These are phyloP conservation scores for Tulasnella sp. DNA, from an alignment of 768 basidiomycete species.

Conservation along the genomic window DNA sequence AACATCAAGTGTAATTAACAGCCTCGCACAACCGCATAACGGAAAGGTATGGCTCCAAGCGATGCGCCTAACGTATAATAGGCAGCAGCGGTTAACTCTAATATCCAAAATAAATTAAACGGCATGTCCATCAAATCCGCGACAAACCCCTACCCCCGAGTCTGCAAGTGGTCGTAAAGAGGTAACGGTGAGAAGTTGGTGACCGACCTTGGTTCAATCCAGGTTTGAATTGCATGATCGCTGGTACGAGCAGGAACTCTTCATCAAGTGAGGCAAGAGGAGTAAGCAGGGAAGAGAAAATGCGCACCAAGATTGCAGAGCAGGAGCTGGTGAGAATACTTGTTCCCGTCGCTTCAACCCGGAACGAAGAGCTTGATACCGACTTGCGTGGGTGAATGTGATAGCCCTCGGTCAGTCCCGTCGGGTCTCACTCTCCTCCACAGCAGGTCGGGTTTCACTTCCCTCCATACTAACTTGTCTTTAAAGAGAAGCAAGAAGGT, in stretches of 20 bases:
- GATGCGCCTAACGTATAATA: too few relatives aligned
- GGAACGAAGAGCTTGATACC: constrained; percentile 87
- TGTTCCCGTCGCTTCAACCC: constrained; percentile 79
- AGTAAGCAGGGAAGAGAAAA: neutral
- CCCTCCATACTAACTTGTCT: constrained; percentile 38
- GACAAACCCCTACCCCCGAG: too few relatives aligned
- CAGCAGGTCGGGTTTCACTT: constrained; percentile 37
- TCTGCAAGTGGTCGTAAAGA: too few relatives aligned
- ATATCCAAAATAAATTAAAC: too few relatives aligned
- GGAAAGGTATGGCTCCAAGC: too few relatives aligned
- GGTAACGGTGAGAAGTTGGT: too few relatives aligned
- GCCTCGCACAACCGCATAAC: too few relatives aligned
- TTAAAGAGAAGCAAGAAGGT: neutral
- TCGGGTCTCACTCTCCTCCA: too few relatives aligned
- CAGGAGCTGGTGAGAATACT: constrained; percentile 67
- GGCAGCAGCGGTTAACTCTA: too few relatives aligned
- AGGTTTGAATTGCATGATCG: constrained; percentile 78
- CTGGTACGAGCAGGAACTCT: constrained; percentile 31
- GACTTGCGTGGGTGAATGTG: constrained; percentile 84
- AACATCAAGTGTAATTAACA: too few relatives aligned
- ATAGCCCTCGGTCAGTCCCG: constrained; percentile 57
- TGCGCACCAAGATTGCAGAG: constrained; percentile 81
- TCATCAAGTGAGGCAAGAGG: neutral
- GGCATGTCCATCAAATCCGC: too few relatives aligned
- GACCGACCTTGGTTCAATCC: constrained; percentile 54